These are phyloP conservation scores for Globisporangium emineosum DNA, from an alignment of 352 stramenopile genomes.

Conservation along the genomic window DNA sequence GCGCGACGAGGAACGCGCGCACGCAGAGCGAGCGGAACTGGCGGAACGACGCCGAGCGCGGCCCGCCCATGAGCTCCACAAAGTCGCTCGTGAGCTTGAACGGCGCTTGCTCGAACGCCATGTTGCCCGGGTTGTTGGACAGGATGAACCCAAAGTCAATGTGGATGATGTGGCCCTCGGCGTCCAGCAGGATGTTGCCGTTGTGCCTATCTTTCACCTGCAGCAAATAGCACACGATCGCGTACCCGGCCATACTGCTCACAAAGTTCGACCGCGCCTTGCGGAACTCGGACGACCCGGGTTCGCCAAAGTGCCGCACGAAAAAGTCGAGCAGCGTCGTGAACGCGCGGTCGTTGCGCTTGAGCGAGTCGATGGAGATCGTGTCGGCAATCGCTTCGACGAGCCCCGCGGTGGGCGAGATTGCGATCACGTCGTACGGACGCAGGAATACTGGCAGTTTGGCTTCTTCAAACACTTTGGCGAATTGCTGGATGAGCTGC, in stretches of 20 bases:
- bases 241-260: conserved; percentile 85
- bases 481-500: conserved; percentile 95
- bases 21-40: conserved; percentile 96
- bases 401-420: conserved; percentile 90
- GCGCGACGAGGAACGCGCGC: conserved; percentile 93
- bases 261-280: conserved; percentile 87
- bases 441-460: conserved; percentile 94
- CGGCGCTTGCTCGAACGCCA: conserved; percentile 93
- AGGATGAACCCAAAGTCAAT: conserved; percentile 98
- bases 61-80: conserved; percentile 94
- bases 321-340: conserved; percentile 94
- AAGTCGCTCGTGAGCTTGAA: conserved; percentile 99
- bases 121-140: conserved; percentile 91
- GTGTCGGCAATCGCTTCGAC: conserved; percentile 97
- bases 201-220: conserved; percentile 99
- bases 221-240: conserved; percentile 95
- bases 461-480: conserved; percentile 92
- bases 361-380: conserved; percentile 97
- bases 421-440: conserved; percentile 96
- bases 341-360: conserved; percentile 94
- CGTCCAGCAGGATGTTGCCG: conserved; percentile 96
- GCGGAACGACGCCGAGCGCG: conserved; percentile 89
- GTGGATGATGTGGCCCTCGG: conserved; percentile 95
- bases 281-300: conserved; percentile 64
- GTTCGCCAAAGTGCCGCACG: conserved; percentile 88